Evolutionary conservation across 2,329 filamentous ascomycete species (phyloP), one percentile per base, ranked within the genome.

Genomic region (Boeremia lycopersici): DNA sequence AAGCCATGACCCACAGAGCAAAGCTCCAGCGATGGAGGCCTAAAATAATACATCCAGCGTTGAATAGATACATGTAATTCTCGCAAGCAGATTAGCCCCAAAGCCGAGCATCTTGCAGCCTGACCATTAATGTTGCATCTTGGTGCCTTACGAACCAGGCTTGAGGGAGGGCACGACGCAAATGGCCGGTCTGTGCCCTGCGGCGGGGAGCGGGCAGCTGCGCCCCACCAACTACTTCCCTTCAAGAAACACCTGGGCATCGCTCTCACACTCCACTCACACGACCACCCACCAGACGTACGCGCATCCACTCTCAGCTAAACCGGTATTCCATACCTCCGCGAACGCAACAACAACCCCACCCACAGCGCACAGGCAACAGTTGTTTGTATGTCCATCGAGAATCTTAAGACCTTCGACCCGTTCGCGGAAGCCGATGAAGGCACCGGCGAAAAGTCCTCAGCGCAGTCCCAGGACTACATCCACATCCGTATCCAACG

Each of bases 381-480:
- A 63, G 59, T 56, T 63, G 57, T 57, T 68, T 63, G 65, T 68
- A 68, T 67, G 65, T 68, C 65, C 61, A 71, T 71, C 63, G 67
- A 71, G 64, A 97, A 71, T 60, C 65, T 71, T 59, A 69, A 71
- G 63, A 64, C 64, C 64, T 70, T 70, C 63, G 95, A 99, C 89
- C 95, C 95, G 89, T 99, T 99, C 92, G 95, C 95, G 89, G 95
- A 98, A 91, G 95, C 93, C 87, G 95, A 97, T 91, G 93, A 97
- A 89, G 93, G 96, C 81, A 93, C 90, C 80, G 93, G 93, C 85
- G 90, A 96, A 83, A 89, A 88, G 79, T 95, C 95, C 83, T 85
- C 88, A 90, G 79, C 91, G 57, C 65, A 96, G 82, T 78, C 90
- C 44, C 65, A 96, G 82, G 96, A 96, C 82, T 96, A 97, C 80